Evolutionary conservation across 257 asterid genomes (phyloP).

Genomic region (Forsythia suspensa): DNA sequence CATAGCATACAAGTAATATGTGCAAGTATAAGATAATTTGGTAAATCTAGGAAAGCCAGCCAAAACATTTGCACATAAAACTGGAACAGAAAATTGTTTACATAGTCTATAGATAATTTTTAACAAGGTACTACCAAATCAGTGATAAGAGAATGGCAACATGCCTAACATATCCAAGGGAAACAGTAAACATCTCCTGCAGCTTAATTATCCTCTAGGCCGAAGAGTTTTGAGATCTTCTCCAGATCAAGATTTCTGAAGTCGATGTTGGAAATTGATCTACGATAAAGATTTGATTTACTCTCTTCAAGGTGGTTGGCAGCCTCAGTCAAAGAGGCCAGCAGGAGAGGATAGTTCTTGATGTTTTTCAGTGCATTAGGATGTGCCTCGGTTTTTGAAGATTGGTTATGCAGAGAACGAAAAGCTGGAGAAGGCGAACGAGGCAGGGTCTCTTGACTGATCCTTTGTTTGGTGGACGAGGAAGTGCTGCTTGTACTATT

Average conservation of each 20-base stretch:
- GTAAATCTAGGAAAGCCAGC: background rate
- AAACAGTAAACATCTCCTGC: background rate
- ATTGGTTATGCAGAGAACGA: slow-evolving; percentile 37
- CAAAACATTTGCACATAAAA: background rate
- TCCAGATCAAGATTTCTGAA: slow-evolving; percentile 60
- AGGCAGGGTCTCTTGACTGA: slow-evolving; percentile 40
- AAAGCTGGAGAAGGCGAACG: slow-evolving; percentile 64
- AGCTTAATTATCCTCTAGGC: slow-evolving; percentile 40
- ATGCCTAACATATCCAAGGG: background rate
- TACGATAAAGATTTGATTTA: slow-evolving; percentile 52
- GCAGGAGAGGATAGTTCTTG: slow-evolving; percentile 79
- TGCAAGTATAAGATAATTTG: background rate
- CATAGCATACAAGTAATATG: too few species aligned
- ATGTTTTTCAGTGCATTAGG: slow-evolving; percentile 86
- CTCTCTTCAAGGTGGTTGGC: slow-evolving; percentile 68
- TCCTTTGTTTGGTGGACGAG: slow-evolving; percentile 31
- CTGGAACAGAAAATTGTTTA: background rate
- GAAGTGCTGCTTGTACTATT: slow-evolving; percentile 44
- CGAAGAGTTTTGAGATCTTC: slow-evolving; percentile 64
- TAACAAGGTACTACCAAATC: background rate
- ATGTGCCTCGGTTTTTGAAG: slow-evolving; percentile 79
- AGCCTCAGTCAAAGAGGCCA: slow-evolving; percentile 74
- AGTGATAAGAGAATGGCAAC: background rate
- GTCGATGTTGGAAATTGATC: slow-evolving; percentile 65
- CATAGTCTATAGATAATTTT: background rate